These are phyloP conservation scores for Mortierella sp. DNA, from an alignment of 371 early-diverging fungal genomes.

Conservation along the genomic window DNA sequence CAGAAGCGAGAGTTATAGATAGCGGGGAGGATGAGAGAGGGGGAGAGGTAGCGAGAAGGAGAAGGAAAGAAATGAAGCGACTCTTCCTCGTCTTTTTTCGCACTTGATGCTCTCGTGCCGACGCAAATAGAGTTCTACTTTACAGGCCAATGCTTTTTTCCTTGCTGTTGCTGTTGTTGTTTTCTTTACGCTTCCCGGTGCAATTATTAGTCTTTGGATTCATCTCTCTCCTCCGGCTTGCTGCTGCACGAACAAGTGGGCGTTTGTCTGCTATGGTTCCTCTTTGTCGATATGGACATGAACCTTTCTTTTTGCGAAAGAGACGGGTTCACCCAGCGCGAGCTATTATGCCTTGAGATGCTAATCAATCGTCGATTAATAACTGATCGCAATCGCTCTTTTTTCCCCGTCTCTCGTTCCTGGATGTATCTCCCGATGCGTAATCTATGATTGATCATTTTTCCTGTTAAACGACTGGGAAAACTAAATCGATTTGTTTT, in stretches of 20 bases:
- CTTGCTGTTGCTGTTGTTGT: no score
- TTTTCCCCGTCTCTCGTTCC: no score
- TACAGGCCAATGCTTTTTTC: not conserved
- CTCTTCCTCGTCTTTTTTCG: not conserved
- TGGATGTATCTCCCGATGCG: not conserved
- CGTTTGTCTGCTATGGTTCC: not conserved
- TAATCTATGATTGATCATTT: not conserved
- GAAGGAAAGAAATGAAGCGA: not conserved
- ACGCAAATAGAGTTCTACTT: not conserved
- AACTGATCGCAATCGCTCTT: no score
- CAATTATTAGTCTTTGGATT: not conserved
- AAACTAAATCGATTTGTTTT: not conserved
- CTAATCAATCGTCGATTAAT: no score
- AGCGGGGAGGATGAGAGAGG: not conserved
- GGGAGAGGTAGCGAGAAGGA: not conserved
- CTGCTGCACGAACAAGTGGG: not conserved
- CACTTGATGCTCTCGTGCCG: not conserved
- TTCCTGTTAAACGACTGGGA: no score
- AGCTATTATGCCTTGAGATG: no score
- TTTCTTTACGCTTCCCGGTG: not conserved
- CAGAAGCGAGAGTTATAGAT: not conserved
- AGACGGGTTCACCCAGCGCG: no score
- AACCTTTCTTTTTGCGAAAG: no score
- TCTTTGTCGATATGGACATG: not conserved
- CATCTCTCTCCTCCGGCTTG: not conserved